Evolutionary conservation across 352 stramenopile species (phyloP).

Genomic region (Globisporangium cederbergense): DNA sequence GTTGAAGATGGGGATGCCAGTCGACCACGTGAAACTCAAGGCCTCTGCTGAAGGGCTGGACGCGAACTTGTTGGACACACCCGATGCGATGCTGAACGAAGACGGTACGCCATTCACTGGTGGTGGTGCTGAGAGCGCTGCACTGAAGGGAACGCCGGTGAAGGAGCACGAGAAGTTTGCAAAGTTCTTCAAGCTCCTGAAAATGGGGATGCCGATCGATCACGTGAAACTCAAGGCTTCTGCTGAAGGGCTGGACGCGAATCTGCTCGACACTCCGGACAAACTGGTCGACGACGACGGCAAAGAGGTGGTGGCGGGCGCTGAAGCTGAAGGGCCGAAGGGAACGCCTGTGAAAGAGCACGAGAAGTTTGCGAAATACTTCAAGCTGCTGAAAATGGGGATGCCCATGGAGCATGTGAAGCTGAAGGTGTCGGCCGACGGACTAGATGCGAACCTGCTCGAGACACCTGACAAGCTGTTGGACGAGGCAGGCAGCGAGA

Average conservation of each 20-base stretch:
- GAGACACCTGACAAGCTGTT: slow-evolving; percentile 65
- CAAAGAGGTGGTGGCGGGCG: slow-evolving; percentile 22
- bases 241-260: slow-evolving; percentile 52
- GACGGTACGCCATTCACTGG: slow-evolving; percentile 27
- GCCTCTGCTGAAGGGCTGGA: slow-evolving; percentile 86
- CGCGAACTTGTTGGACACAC: slow-evolving; percentile 73
- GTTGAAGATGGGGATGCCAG: slow-evolving; percentile 80
- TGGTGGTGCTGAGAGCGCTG: not conserved
- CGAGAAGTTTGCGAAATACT: slow-evolving; percentile 92
- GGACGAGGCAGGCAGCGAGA: slow-evolving; percentile 58
- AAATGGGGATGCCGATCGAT: slow-evolving; percentile 82
- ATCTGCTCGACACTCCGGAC: slow-evolving; percentile 55
- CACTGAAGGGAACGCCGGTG: slow-evolving; percentile 32
- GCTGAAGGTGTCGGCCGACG: slow-evolving; percentile 68
- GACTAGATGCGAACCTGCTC: slow-evolving; percentile 46
- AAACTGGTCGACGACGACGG: slow-evolving; percentile 52
- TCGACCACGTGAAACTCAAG: slow-evolving; percentile 80
- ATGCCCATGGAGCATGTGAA: slow-evolving; percentile 88
- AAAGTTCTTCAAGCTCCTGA: slow-evolving; percentile 95
- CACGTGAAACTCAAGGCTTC: slow-evolving; percentile 87
- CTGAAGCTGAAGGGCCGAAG: slow-evolving; percentile 16
- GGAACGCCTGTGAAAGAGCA: slow-evolving; percentile 78
- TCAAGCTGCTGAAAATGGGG: slow-evolving; percentile 91
- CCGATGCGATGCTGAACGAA: slow-evolving; percentile 56
- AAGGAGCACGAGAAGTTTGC: slow-evolving; percentile 90